Percentiles rank a stretch among this genome's conserved stretches.
phyloP scores from a whole-genome alignment of 2,329 filamentous ascomycete genomes.

The Hymenoscyphus repandus region DNA sequence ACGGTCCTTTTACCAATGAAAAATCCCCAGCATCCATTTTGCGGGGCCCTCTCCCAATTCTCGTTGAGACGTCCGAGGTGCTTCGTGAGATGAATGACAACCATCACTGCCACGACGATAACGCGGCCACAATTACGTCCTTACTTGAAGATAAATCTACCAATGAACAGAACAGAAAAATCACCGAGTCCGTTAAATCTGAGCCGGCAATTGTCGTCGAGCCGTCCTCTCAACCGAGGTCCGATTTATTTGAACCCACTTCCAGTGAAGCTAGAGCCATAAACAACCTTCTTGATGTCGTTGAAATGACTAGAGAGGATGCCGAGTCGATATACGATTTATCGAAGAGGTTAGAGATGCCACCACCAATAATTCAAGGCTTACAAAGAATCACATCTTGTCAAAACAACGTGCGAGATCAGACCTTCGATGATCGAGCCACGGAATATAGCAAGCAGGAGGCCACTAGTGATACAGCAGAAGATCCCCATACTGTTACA shows the following conservation, averaged over 20 bases:
- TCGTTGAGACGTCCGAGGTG: too few species aligned
- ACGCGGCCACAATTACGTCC: too few species aligned
- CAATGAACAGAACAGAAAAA: too few species aligned
- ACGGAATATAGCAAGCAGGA: too few species aligned
- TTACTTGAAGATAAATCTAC: too few species aligned
- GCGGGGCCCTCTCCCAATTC: not conserved
- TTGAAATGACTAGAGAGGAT: not conserved
- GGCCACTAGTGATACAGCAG: too few species aligned
- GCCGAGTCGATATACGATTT: not conserved
- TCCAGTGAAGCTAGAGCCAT: slow-evolving; percentile 9
- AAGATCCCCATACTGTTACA: too few species aligned
- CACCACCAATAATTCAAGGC: not conserved
- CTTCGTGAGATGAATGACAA: not conserved
- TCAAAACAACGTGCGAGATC: slow-evolving; percentile 3
- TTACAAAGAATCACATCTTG: not conserved
- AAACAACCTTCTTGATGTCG: not conserved
- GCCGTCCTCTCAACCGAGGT: not conserved
- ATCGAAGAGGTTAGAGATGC: not conserved
- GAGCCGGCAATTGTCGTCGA: not conserved
- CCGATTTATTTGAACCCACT: slow-evolving; percentile 3
- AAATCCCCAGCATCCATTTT: not conserved
- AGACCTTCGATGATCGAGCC: not conserved
- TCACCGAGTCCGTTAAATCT: too few species aligned
- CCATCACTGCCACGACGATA: not conserved
- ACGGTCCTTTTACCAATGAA: not conserved